Evolutionary conservation across 2,329 filamentous ascomycete species (phyloP).

Genomic region (Coniella vitis): DNA sequence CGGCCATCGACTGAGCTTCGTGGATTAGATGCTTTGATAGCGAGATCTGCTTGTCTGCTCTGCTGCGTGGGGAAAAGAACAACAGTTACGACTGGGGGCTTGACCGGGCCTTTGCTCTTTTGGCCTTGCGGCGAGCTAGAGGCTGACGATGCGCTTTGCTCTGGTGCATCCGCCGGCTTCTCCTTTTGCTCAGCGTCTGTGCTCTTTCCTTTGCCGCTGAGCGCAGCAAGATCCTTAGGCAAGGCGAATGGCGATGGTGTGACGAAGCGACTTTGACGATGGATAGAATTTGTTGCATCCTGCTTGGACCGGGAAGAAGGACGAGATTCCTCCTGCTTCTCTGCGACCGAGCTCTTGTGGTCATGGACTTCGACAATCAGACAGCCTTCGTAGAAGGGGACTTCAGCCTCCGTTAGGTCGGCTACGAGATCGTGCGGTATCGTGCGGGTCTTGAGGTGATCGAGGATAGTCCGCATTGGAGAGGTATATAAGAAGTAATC

Average conservation of each 20-base stretch:
- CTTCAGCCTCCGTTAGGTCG: constrained; percentile 63
- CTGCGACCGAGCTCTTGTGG: constrained; percentile 60
- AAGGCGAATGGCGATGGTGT: constrained; percentile 84
- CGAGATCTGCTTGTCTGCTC: constrained; percentile 67
- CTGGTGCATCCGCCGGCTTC: constrained; percentile 35
- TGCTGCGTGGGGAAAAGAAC: constrained; percentile 81
- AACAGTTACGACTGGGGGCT: constrained; percentile 64
- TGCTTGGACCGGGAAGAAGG: constrained; percentile 50
- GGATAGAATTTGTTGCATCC: constrained; percentile 70
- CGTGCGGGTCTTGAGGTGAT: constrained; percentile 69
- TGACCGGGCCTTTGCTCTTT: constrained; percentile 39
- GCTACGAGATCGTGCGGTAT: constrained; percentile 85
- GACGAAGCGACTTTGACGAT: constrained; percentile 85
- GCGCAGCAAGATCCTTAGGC: constrained; percentile 43
- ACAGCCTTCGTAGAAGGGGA: constrained; percentile 88
- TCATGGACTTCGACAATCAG: constrained; percentile 93
- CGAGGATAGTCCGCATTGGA: constrained; percentile 75
- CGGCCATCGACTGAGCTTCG: constrained; percentile 33
- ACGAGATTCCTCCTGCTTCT: constrained; percentile 51
- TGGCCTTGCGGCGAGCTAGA: constrained; percentile 42
- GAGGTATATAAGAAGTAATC: constrained; percentile 89
- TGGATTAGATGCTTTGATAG: constrained; percentile 69
- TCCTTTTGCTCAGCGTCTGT: constrained; percentile 30
- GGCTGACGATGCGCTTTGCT: constrained; percentile 54
- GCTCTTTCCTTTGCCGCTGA: constrained; percentile 20